Percentiles rank a stretch among this genome's conserved stretches.
Evolutionary conservation across 129 eudicot species (phyloP).

Genomic region (Helianthus annuus): DNA sequence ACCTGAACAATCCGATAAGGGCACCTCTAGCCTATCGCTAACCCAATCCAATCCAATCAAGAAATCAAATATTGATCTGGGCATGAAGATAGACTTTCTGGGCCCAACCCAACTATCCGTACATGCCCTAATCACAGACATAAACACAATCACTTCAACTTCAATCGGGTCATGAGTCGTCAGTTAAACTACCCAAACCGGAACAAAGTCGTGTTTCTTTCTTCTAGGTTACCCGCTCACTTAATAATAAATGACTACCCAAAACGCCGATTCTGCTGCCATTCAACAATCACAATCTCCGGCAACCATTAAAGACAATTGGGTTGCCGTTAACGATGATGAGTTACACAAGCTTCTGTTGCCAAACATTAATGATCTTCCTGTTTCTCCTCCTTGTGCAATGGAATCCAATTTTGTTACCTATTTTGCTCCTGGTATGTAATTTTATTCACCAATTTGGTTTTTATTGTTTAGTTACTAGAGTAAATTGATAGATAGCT

Average conservation of each 20-base stretch:
- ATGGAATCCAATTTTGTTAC: conserved; percentile 64
- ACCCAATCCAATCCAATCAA: neutral
- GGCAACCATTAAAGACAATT: conserved; percentile 2
- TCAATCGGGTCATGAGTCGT: neutral
- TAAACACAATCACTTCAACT: neutral
- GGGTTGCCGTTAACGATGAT: conserved; percentile 29
- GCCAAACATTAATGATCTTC: conserved; percentile 61
- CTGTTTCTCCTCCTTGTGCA: conserved; percentile 66
- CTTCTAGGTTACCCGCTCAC: conserved; percentile 25
- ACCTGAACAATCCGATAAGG: too few relatives aligned
- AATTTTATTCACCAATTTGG: neutral
- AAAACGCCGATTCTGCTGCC: conserved; percentile 17
- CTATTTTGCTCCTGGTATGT: conserved; percentile 72
- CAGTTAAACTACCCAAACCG: too few relatives aligned
- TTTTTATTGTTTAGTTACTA: neutral
- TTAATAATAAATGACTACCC: conserved; percentile 10
- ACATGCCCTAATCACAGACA: neutral
- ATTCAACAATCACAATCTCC: conserved; percentile 18
- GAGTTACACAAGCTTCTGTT: conserved; percentile 55
- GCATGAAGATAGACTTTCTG: neutral
- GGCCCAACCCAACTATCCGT: conserved; percentile 1
- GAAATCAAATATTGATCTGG: neutral
- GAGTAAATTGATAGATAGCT: neutral
- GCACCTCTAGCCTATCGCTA: neutral
- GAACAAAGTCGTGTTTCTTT: neutral